These are phyloP conservation scores for Syzygium aromaticum DNA, from an alignment of 345 rosid species.

Conservation along the genomic window DNA sequence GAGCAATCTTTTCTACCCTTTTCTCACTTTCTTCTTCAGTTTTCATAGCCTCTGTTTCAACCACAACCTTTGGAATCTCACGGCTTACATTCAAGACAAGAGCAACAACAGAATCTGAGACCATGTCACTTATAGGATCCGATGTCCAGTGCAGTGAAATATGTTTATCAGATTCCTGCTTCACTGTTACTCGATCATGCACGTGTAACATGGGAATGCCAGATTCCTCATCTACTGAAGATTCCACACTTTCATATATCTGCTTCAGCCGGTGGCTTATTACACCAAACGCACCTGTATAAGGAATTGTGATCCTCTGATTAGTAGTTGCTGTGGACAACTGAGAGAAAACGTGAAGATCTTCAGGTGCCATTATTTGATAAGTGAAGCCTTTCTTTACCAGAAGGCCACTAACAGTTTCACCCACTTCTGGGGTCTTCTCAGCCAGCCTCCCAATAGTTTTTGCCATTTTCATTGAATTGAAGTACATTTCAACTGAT, in stretches of 20 bases:
- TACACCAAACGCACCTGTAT: slow-evolving; percentile 69
- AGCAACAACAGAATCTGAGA: slow-evolving; percentile 85
- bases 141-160: slow-evolving; percentile 79
- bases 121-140: slow-evolving; percentile 90
- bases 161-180: slow-evolving; percentile 81
- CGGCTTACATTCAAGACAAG: slow-evolving; percentile 66
- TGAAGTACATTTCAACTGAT: slow-evolving; percentile 76
- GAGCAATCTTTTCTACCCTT: slow-evolving; percentile 68
- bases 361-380: slow-evolving; percentile 97
- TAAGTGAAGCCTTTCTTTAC: slow-evolving; percentile 91
- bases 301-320: slow-evolving; percentile 80
- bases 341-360: slow-evolving; percentile 93
- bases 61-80: slow-evolving; percentile 67
- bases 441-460: slow-evolving; percentile 81
- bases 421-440: slow-evolving; percentile 70
- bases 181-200: slow-evolving; percentile 65
- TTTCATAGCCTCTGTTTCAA: slow-evolving; percentile 46
- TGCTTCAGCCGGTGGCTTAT: slow-evolving; percentile 73
- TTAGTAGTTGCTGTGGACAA: slow-evolving; percentile 73
- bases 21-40: slow-evolving; percentile 54
- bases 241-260: slow-evolving; percentile 74
- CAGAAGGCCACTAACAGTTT: slow-evolving; percentile 70
- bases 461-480: slow-evolving; percentile 90
- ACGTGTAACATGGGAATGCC: slow-evolving; percentile 54
- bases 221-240: slow-evolving; percentile 66